These are phyloP conservation scores for Verticillium albo-atrum DNA, from an alignment of 2,329 filamentous ascomycete genomes.

Conservation along the genomic window DNA sequence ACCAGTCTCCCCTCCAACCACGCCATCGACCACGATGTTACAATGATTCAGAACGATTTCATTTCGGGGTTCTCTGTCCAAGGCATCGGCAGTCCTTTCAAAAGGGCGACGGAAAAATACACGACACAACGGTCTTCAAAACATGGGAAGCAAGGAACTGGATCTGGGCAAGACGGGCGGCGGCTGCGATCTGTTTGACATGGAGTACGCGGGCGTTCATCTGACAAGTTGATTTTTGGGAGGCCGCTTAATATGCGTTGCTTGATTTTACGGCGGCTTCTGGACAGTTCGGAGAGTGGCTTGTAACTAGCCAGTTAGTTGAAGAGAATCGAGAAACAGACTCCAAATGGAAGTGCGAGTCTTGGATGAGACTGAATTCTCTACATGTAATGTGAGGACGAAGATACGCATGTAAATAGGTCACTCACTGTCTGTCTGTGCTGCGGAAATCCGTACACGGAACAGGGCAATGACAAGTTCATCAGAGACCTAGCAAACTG, in stretches of 20 bases:
- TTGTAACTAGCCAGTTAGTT: no score
- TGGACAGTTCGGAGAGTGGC: background rate
- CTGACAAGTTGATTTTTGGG: background rate
- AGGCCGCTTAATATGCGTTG: background rate
- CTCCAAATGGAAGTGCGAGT: background rate
- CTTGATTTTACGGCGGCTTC: background rate
- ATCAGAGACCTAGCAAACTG: no score
- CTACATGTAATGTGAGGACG: no score
- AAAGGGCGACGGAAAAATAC: constrained; percentile 1
- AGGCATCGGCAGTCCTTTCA: background rate
- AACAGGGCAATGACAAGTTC: no score
- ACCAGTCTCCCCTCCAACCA: constrained; percentile 2
- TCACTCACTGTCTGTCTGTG: no score
- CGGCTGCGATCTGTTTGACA: background rate
- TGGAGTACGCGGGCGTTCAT: background rate
- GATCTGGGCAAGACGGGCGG: background rate
- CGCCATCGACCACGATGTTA: constrained; percentile 3
- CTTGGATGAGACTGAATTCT: no score
- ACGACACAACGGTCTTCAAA: background rate
- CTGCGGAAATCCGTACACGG: no score
- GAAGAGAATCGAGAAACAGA: background rate
- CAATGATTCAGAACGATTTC: background rate
- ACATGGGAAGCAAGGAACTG: background rate
- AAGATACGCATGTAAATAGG: no score
- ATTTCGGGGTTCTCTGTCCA: background rate